Conservation (phyloP, 176 grass and related monocot genomes). For the Cenchrus fungigraminus region DNA sequence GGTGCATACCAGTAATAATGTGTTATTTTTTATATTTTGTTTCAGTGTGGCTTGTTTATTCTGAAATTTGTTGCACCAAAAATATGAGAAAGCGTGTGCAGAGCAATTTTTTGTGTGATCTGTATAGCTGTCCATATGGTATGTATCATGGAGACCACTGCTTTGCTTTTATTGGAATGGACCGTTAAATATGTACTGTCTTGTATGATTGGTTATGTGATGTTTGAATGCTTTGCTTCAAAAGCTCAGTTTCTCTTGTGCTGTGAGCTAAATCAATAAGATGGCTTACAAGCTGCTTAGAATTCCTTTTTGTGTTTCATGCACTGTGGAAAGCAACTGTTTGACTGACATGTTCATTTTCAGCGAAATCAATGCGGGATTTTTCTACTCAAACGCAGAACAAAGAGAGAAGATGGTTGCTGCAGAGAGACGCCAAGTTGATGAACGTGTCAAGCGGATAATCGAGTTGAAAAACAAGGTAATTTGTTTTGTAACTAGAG, state of each 20-base stretch:
- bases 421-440: slow-evolving; percentile 95
- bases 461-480: slow-evolving; percentile 96
- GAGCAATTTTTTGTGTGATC: neutral
- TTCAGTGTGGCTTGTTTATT: neutral
- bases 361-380: slow-evolving; percentile 99
- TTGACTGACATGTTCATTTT: slow-evolving; percentile 40
- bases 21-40: slow-evolving; percentile 12
- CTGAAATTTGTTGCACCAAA: neutral
- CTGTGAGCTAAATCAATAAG: neutral
- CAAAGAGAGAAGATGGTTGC: slow-evolving; percentile 99
- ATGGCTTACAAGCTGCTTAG: neutral
- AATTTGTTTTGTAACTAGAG: neutral
- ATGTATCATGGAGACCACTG: neutral
- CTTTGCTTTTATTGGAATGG: slow-evolving; percentile 11
- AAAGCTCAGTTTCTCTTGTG: neutral
- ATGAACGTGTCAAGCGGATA: slow-evolving; percentile 92
- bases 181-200: neutral
- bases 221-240: neutral
- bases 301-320: neutral
- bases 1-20: slow-evolving; percentile 45
- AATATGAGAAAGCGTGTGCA: neutral
- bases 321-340: neutral
- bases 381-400: slow-evolving; percentile 96
- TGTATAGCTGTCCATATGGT: neutral
- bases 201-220: neutral